A percentile compares a stretch with the other conserved stretches of the same genome.
These are phyloP conservation scores for Magnaporthiopsis poae DNA, from an alignment of 2,329 filamentous ascomycete genomes.

Conservation along the genomic window DNA sequence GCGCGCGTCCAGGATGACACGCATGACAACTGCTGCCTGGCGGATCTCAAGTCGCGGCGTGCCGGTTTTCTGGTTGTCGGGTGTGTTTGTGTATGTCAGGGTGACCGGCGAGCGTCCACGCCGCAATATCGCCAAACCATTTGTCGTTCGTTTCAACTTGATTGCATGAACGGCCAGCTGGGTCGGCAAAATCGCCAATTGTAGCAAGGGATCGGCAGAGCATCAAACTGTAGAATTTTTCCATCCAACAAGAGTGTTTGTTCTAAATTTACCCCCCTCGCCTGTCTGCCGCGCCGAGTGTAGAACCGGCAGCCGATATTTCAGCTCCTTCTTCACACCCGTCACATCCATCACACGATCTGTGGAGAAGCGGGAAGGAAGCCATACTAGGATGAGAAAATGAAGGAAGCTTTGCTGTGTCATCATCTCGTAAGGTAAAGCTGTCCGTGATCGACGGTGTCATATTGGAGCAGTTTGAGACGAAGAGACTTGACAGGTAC, in stretches of 20 bases:
- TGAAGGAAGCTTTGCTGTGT: background rate
- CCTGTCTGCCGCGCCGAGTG: background rate
- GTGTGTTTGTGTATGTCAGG: too few relatives aligned
- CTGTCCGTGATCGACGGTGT: background rate
- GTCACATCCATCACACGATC: background rate
- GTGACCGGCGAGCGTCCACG: too few relatives aligned
- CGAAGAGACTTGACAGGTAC: too few relatives aligned
- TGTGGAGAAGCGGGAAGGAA: background rate
- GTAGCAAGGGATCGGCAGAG: background rate
- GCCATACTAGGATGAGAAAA: background rate
- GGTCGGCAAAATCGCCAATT: background rate
- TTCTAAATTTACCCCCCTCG: background rate
- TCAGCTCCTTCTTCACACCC: too few relatives aligned
- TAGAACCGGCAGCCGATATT: background rate
- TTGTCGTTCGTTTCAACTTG: background rate
- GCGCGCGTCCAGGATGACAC: background rate
- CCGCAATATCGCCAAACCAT: background rate
- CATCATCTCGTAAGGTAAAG: background rate
- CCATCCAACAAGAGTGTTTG: background rate
- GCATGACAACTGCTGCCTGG: background rate
- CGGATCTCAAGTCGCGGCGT: background rate
- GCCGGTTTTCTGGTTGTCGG: background rate
- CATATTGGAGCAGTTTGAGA: too few relatives aligned
- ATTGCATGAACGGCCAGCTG: background rate
- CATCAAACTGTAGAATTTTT: background rate